phyloP scores from a whole-genome alignment of 306 rosid genomes.

The Medicago ruthenica region DNA sequence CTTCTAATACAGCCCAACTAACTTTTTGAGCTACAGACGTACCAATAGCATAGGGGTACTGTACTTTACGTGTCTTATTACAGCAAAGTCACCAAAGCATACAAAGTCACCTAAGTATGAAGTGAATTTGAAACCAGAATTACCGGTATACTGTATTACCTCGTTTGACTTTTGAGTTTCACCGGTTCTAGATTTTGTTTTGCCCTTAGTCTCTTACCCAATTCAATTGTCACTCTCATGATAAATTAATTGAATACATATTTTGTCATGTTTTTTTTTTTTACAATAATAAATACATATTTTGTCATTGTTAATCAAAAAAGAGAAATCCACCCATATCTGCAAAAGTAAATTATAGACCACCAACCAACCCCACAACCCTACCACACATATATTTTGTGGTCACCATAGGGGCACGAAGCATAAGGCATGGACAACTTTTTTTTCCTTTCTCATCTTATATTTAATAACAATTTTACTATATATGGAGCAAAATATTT shows the following conservation, averaged over 20 bases:
- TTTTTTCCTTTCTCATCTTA: too few species aligned
- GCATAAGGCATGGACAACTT: background rate
- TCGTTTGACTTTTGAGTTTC: background rate
- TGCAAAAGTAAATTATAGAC: constrained; percentile 12
- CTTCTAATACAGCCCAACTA: background rate
- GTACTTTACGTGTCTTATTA: background rate
- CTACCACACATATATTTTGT: constrained; percentile 42
- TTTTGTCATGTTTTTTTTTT: too few species aligned
- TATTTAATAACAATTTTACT: background rate
- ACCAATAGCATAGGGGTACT: background rate
- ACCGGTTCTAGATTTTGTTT: constrained; percentile 20
- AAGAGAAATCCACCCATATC: constrained; percentile 34
- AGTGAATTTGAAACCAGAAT: too few species aligned
- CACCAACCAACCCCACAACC: background rate
- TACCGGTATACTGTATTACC: too few species aligned
- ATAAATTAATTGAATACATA: too few species aligned
- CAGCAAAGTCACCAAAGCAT: too few species aligned
- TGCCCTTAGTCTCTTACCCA: too few species aligned
- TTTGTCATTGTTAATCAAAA: background rate
- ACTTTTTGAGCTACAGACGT: background rate
- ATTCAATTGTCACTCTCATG: too few species aligned
- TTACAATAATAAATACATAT: too few species aligned
- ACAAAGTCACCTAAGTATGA: too few species aligned
- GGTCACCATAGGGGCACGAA: constrained; percentile 36
- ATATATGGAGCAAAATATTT: background rate